A percentile compares a stretch with the other conserved stretches of the same genome.
phyloP scores from a whole-genome alignment of 371 early-diverging fungal genomes.

The Zopfochytrium polystomum region DNA sequence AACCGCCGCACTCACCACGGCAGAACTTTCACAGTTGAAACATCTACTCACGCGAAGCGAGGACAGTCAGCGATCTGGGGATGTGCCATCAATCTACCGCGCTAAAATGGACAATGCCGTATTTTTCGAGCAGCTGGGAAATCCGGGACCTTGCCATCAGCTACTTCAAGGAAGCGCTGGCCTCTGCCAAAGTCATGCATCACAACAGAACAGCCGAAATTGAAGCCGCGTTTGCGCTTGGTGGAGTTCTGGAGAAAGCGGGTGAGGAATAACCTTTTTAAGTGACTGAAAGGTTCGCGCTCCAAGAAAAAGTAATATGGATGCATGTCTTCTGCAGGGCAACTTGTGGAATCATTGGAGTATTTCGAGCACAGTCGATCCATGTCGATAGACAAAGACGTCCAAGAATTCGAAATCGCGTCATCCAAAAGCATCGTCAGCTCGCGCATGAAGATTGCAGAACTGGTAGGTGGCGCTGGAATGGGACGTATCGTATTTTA shows the following conservation, averaged over 20 bases:
- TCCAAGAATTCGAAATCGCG: slow-evolving; percentile 22
- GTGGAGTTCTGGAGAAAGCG: slow-evolving; percentile 27
- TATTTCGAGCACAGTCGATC: slow-evolving; percentile 31
- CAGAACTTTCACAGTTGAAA: slow-evolving; percentile 25
- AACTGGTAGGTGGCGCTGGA: slow-evolving; percentile 23
- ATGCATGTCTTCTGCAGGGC: slow-evolving; percentile 3
- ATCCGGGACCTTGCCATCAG: slow-evolving; percentile 18
- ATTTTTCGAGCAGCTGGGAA: slow-evolving; percentile 22
- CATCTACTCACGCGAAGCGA: slow-evolving; percentile 36
- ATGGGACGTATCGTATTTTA: not conserved
- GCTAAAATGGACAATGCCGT: slow-evolving; percentile 33
- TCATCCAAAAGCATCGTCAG: slow-evolving; percentile 31
- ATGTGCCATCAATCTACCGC: slow-evolving; percentile 25
- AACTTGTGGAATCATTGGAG: slow-evolving; percentile 28
- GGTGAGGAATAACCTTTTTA: slow-evolving; percentile 16
- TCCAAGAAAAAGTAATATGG: not conserved
- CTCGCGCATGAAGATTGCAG: slow-evolving; percentile 35
- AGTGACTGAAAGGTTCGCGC: too few relatives aligned
- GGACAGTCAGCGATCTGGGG: slow-evolving; percentile 23
- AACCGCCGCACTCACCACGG: not conserved
- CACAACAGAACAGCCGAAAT: slow-evolving; percentile 23
- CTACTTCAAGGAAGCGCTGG: slow-evolving; percentile 34
- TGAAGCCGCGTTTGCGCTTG: slow-evolving; percentile 34
- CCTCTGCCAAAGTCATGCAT: slow-evolving; percentile 15
- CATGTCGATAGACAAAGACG: slow-evolving; percentile 22